Conservation (phyloP, 2,329 filamentous ascomycete genomes). For the Aureobasidium sp. region DNA sequence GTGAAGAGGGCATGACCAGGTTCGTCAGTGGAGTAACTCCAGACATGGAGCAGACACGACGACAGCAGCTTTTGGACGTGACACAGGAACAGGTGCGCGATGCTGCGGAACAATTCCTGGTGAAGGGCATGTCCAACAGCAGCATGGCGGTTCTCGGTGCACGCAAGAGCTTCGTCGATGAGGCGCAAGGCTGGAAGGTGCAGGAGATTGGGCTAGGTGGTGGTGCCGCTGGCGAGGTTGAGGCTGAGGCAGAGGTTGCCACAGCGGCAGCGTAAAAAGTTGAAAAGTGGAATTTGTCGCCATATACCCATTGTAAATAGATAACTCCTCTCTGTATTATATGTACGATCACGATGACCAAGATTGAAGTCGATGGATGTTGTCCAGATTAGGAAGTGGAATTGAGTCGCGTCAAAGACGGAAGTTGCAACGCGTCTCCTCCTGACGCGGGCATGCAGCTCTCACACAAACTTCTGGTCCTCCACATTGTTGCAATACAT, state of each 20-base stretch:
- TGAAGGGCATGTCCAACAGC: slow-evolving; percentile 43
- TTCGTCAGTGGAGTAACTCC: slow-evolving; percentile 81
- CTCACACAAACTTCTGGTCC: neutral
- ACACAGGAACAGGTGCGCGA: slow-evolving; percentile 68
- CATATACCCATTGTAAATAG: slow-evolving; percentile 14
- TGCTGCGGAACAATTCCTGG: slow-evolving; percentile 73
- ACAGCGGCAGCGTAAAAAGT: slow-evolving; percentile 2
- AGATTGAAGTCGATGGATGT: neutral
- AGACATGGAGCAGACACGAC: slow-evolving; percentile 77
- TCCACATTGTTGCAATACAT: neutral
- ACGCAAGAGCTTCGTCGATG: slow-evolving; percentile 63
- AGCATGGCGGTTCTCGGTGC: slow-evolving; percentile 71
- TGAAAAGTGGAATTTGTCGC: neutral
- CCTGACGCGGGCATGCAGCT: neutral
- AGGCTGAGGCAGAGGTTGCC: slow-evolving; percentile 19
- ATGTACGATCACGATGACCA: slow-evolving; percentile 2
- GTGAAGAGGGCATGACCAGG: slow-evolving; percentile 73
- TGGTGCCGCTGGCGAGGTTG: slow-evolving; percentile 18
- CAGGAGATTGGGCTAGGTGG: slow-evolving; percentile 59
- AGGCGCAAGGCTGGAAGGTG: slow-evolving; percentile 61
- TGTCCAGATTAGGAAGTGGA: neutral
- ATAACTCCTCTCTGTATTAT: slow-evolving; percentile 10
- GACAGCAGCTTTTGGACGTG: slow-evolving; percentile 81
- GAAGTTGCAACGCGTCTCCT: slow-evolving; percentile 9
- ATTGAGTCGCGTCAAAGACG: neutral